Conservation (phyloP, 495 filamentous ascomycete species). For the Trichoderma virens region DNA sequence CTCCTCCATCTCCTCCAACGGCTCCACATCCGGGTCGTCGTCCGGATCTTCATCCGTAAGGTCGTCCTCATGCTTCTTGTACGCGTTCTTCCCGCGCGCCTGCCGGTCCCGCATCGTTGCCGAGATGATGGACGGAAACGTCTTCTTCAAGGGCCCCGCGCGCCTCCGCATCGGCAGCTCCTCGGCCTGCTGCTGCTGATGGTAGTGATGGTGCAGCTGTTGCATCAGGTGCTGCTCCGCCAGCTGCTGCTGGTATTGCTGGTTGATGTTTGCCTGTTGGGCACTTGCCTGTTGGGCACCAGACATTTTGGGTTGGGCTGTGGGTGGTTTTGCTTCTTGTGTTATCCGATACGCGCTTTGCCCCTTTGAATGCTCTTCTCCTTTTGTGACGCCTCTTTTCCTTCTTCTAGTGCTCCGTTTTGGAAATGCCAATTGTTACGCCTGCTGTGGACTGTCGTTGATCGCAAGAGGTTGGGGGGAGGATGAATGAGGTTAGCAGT, state of each 20-base stretch:
- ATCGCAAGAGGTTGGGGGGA: background rate
- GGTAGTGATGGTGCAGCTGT: background rate
- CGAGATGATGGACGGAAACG: slow-evolving; percentile 20
- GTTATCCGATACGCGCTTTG: no score
- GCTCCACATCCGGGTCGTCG: background rate
- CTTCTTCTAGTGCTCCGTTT: no score
- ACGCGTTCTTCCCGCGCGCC: slow-evolving; percentile 46
- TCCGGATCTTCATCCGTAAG: slow-evolving; percentile 12
- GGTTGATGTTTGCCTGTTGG: slow-evolving; percentile 15
- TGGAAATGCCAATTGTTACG: no score
- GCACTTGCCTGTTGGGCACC: no score
- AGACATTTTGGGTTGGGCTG: background rate
- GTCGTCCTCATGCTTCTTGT: slow-evolving; percentile 22
- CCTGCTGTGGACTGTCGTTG: no score
- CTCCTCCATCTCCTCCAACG: no score
- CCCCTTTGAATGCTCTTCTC: no score
- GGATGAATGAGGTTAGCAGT: background rate
- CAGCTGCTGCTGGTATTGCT: slow-evolving; percentile 20
- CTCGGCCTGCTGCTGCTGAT: background rate
- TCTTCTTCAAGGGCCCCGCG: background rate
- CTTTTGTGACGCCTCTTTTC: no score
- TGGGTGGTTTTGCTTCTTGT: background rate
- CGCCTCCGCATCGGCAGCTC: background rate
- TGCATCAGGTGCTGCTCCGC: slow-evolving; percentile 9
- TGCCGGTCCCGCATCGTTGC: slow-evolving; percentile 42